phyloP scores from a whole-genome alignment of 495 filamentous ascomycete species.

The Daldinia bambusicola region DNA sequence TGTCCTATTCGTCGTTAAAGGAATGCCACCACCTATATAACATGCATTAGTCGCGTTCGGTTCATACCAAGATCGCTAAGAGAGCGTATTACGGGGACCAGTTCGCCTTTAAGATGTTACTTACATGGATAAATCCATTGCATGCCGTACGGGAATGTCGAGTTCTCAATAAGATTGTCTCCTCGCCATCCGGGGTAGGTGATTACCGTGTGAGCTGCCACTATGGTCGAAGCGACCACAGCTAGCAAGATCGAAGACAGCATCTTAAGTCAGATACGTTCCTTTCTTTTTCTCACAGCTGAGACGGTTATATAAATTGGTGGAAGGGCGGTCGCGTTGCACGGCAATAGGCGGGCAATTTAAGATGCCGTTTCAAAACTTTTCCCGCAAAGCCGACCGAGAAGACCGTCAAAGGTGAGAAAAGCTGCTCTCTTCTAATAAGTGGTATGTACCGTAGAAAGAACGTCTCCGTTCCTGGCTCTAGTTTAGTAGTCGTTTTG shows the following conservation, averaged over 20 bases:
- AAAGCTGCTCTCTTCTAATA: background rate
- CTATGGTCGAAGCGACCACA: conserved; percentile 62
- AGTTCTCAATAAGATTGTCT: conserved; percentile 87
- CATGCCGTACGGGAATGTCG: conserved; percentile 89
- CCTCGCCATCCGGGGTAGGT: conserved; percentile 95
- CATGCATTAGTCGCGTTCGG: background rate
- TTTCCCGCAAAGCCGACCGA: background rate
- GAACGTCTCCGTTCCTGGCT: background rate
- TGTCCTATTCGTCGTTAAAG: conserved; percentile 81
- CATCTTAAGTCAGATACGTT: conserved; percentile 47
- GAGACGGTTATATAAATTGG: background rate
- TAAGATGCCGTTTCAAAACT: background rate
- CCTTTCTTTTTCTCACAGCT: background rate
- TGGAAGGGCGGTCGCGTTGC: conserved; percentile 16
- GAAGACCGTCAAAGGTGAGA: background rate
- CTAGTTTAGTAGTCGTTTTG: background rate
- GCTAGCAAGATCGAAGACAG: conserved; percentile 62
- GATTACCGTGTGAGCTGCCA: conserved; percentile 85
- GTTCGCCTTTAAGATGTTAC: conserved; percentile 43
- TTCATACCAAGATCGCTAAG: background rate
- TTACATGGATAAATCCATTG: conserved; percentile 99
- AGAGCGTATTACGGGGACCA: background rate
- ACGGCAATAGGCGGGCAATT: conserved; percentile 21
- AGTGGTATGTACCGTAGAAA: background rate
- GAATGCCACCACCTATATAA: conserved; percentile 82